Evolutionary conservation across 331 rosid genomes (phyloP), one percentile per base, ranked within the genome.

Genomic region (Arachis monticola): DNA sequence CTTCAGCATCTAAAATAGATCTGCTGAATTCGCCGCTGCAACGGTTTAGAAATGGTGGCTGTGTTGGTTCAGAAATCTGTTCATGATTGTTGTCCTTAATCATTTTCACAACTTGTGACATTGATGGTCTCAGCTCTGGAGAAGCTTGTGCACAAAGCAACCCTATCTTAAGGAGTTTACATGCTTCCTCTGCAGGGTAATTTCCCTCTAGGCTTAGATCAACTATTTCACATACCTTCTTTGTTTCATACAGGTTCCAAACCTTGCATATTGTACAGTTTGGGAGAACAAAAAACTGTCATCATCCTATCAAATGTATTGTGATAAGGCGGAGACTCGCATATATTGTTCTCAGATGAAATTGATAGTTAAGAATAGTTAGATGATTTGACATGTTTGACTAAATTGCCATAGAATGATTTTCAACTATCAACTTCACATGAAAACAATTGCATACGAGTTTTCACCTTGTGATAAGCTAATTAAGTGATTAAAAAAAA

Each of bases 131-230:
- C 62, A 86, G 78, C 55, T 88, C 90, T 7, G 96, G 87, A 2
- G 88, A 83, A 67, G 96, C 97, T 73, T 89, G 97, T 22, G 74
- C 88, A 63, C 96, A 89, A 53, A 89, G 88, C 42, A 91, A 72
- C 27, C 93, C 97, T 44, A 91, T 77, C 64, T 61, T 64, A 13
- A 77, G 76, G 47, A 77, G 55, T 69, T 10, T 55, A 38, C 81
- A 60, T 45, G 92, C 93, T 83, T 82, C 85, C 62, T 85, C 87
- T 2, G 11, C 53, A 2, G 64, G 77, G 57, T 76, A 88, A 51
- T 69, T 78, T 14, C 90, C 88, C 32, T 73, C 84, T 7, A 88
- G 82, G n/a, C 64, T 55, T 1, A 87, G 87, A 82, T 92, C 97
- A 52, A 92, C 86, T 6, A 72, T 91, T n/a, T 85, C 79, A 8